A percentile compares a stretch with the other conserved stretches of the same genome.
These are phyloP conservation scores for Heliocybe sulcata DNA, from an alignment of 1,284 basidiomycete species.

Conservation along the genomic window DNA sequence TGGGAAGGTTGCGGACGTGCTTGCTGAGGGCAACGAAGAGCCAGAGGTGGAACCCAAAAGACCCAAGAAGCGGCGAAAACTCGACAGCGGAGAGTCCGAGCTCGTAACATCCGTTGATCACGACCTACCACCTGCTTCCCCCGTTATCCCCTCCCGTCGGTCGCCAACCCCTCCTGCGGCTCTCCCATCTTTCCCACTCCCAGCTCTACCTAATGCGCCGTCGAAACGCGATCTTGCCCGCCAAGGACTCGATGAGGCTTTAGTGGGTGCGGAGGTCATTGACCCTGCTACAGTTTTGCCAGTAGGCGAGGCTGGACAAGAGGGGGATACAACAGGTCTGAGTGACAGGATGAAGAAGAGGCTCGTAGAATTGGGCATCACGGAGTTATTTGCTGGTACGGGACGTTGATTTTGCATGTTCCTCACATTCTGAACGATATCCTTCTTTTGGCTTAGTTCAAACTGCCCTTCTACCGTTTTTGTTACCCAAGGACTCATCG, in stretches of 20 bases:
- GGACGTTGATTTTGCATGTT: constrained; percentile 20
- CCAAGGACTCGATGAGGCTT: constrained; percentile 73
- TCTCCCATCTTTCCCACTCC: constrained; percentile 67
- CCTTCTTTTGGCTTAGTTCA: constrained; percentile 54
- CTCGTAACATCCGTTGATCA: constrained; percentile 9
- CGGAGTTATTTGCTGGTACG: constrained; percentile 85
- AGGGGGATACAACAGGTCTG: constrained; percentile 40
- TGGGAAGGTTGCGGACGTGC: not conserved
- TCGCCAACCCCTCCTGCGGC: constrained; percentile 24
- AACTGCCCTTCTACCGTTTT: constrained; percentile 73
- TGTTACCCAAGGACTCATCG: constrained; percentile 40
- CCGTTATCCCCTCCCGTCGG: constrained; percentile 19
- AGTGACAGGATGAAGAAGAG: constrained; percentile 56
- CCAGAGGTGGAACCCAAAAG: not conserved
- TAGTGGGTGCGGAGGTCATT: constrained; percentile 68
- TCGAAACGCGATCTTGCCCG: constrained; percentile 60
- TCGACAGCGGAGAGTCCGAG: not conserved
- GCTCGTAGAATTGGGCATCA: constrained; percentile 70
- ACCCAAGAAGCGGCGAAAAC: constrained; percentile 9
- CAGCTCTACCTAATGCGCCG: constrained; percentile 63
- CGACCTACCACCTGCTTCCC: constrained; percentile 6
- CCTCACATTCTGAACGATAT: not conserved
- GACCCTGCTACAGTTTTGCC: constrained; percentile 45
- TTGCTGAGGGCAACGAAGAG: not conserved
- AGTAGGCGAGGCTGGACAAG: constrained; percentile 36